Conservation (phyloP, 1,284 basidiomycete genomes). For the Afroboletus lepidellus region DNA sequence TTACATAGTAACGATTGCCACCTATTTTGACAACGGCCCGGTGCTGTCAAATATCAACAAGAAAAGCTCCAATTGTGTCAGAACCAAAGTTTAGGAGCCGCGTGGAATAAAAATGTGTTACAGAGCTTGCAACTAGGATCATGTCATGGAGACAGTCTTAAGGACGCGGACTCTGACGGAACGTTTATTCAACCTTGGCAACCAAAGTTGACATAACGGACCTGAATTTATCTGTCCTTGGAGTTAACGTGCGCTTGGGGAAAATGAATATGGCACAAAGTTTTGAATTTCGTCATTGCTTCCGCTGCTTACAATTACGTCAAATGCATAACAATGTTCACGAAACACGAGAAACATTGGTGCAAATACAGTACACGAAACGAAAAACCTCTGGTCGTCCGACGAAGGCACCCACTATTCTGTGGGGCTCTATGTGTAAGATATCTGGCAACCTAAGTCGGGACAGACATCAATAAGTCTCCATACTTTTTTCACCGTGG, state of each 20-base stretch:
- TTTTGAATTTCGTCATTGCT: conserved; percentile 19
- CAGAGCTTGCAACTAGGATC: conserved; percentile 1
- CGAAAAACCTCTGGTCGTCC: neutral
- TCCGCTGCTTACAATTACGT: conserved; percentile 24
- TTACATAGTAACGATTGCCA: neutral
- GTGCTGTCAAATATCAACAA: neutral
- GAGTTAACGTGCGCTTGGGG: conserved; percentile 18
- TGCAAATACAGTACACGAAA: conserved; percentile 19
- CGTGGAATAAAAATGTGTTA: neutral
- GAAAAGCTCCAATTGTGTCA: neutral
- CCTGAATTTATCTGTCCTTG: conserved; percentile 32
- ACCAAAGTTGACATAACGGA: conserved; percentile 4
- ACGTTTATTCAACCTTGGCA: neutral
- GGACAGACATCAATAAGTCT: neutral
- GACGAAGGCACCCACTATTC: neutral
- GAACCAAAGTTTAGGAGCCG: neutral
- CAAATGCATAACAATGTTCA: conserved; percentile 25
- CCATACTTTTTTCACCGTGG: conserved; percentile 7
- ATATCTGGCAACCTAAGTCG: neutral
- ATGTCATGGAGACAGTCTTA: neutral
- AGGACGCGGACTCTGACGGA: neutral
- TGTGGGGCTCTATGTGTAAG: neutral
- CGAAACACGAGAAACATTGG: conserved; percentile 9
- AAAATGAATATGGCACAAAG: conserved; percentile 10
- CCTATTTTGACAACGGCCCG: neutral